A percentile compares a stretch with the other conserved stretches of the same genome.
phyloP scores from a whole-genome alignment of 371 early-diverging fungal species.

The Mortierella sp. region DNA sequence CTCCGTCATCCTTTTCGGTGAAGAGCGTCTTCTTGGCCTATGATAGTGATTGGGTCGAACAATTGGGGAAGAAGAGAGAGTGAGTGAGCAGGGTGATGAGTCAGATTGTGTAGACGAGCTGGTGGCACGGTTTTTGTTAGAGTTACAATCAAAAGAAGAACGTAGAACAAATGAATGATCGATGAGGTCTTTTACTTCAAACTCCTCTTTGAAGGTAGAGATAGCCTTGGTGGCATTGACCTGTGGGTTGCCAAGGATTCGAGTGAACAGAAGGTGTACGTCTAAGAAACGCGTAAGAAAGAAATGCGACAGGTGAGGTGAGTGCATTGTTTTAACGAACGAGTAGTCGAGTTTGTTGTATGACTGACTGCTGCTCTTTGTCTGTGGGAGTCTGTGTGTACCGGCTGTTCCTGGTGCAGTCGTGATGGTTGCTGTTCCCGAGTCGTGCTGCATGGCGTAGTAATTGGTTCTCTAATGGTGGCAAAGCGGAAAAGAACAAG shows the following conservation, averaged over 20 bases:
- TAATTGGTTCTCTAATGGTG: not conserved
- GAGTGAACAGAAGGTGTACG: slow-evolving; percentile 30
- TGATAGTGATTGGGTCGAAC: not conserved
- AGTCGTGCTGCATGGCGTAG: slow-evolving; percentile 15
- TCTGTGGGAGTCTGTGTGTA: not conserved
- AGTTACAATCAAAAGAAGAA: not conserved
- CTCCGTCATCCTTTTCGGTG: not conserved
- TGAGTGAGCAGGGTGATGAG: not conserved
- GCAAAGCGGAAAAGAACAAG: not conserved
- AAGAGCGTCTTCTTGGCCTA: slow-evolving; percentile 35
- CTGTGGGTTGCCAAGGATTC: slow-evolving; percentile 44
- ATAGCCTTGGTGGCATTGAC: slow-evolving; percentile 39
- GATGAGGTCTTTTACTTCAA: slow-evolving; percentile 31
- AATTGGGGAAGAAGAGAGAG: not conserved
- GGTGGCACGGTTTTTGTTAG: not conserved
- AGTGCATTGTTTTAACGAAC: not conserved
- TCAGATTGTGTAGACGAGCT: not conserved
- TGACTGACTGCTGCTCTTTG: not conserved
- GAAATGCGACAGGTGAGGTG: not conserved
- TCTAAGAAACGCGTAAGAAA: slow-evolving; percentile 9
- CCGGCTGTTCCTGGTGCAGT: not conserved
- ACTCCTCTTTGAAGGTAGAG: slow-evolving; percentile 36
- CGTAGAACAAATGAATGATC: not conserved
- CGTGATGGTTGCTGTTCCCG: not conserved
- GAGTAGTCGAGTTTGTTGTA: not conserved